Conservation (phyloP, 345 rosid genomes). For the Lenwebbia sp. region DNA sequence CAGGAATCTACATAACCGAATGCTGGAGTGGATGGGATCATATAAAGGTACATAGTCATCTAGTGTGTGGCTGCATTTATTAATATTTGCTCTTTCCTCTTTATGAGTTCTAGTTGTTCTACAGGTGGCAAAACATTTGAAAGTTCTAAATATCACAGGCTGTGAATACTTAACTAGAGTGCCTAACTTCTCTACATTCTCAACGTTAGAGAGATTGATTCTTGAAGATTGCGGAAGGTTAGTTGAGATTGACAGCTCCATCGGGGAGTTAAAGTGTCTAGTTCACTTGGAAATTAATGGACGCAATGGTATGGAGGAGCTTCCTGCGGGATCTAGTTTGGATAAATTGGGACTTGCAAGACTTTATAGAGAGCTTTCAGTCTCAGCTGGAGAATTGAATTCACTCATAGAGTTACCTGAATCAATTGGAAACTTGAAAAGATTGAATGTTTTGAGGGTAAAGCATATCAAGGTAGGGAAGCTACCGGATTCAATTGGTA, state of each 20-base stretch:
- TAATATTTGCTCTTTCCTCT: background rate
- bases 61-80: background rate
- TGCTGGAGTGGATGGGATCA: background rate
- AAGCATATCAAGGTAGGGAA: background rate
- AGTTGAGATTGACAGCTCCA: background rate
- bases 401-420: background rate
- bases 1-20: background rate
- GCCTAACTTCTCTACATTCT: background rate
- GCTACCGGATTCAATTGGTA: background rate
- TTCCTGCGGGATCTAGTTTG: background rate
- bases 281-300: background rate
- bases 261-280: background rate
- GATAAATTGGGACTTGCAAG: background rate
- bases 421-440: background rate
- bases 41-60: background rate
- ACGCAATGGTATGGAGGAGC: background rate
- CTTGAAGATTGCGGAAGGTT: background rate
- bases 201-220: background rate
- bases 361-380: background rate
- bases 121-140: background rate
- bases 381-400: background rate
- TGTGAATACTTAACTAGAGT: background rate
- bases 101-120: background rate
- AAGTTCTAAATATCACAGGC: background rate
- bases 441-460: background rate